phyloP scores from a whole-genome alignment of 106 monocot species.

The Platanthera guangdongensis region DNA sequence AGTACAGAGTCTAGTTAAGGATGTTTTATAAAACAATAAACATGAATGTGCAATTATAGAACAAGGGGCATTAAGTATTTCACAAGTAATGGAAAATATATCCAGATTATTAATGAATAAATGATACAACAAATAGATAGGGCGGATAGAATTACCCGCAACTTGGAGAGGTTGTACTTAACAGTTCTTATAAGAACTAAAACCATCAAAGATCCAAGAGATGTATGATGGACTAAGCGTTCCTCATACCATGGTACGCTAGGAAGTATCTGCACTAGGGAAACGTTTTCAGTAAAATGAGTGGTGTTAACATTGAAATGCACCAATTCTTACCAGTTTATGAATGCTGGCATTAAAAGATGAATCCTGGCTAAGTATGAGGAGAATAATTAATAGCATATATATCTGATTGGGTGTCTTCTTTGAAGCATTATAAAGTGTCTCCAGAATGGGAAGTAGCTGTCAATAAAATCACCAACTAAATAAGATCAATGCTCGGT shows the following conservation, averaged over 20 bases:
- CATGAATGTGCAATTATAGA: neutral
- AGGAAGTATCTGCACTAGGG: conserved; percentile 50
- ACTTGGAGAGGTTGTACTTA: conserved; percentile 88
- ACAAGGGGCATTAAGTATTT: neutral
- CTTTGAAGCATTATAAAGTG: conserved; percentile 87
- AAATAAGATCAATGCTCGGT: conserved; percentile 2
- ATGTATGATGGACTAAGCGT: conserved; percentile 74
- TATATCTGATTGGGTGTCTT: conserved; percentile 94
- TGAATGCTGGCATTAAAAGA: conserved; percentile 98
- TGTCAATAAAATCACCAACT: conserved; percentile 22
- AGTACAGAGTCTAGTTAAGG: neutral
- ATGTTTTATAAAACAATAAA: neutral
- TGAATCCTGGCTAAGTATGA: conserved; percentile 98
- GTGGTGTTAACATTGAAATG: neutral
- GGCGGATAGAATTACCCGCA: conserved; percentile 39
- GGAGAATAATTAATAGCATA: conserved; percentile 87
- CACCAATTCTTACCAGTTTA: conserved; percentile 54
- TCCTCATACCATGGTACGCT: conserved; percentile 94
- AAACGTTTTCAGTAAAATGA: neutral
- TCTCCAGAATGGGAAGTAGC: conserved; percentile 93
- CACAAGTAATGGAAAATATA: neutral
- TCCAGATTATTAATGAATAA: too few relatives aligned
- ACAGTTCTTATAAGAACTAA: conserved; percentile 85
- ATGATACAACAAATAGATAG: neutral
- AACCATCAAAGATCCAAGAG: conserved; percentile 96